A percentile compares a stretch with the other conserved stretches of the same genome.
Conservation (phyloP, 768 basidiomycete species). For the Boletus sp. region DNA sequence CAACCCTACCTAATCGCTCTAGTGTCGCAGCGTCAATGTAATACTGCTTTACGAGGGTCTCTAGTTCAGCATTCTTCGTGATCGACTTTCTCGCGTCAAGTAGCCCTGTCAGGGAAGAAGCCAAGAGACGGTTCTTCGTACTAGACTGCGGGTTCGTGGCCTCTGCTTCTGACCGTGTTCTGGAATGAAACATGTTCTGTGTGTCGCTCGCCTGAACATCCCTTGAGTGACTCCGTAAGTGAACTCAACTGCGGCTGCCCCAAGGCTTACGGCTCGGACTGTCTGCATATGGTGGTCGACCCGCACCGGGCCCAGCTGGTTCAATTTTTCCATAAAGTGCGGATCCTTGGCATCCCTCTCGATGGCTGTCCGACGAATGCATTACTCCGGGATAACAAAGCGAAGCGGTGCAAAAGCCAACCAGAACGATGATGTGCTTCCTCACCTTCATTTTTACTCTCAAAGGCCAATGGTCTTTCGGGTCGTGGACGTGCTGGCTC, state of each 20-base stretch:
- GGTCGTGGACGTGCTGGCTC: conserved; percentile 14
- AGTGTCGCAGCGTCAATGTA: conserved; percentile 52
- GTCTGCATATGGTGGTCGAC: conserved; percentile 64
- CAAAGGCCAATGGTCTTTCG: conserved; percentile 40
- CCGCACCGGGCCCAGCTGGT: conserved; percentile 59
- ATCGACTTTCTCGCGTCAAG: conserved; percentile 61
- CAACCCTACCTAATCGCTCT: conserved; percentile 48
- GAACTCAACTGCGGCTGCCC: not conserved
- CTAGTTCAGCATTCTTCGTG: conserved; percentile 40
- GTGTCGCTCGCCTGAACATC: conserved; percentile 24
- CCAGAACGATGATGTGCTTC: not conserved
- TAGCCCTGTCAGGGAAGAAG: conserved; percentile 49
- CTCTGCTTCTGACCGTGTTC: conserved; percentile 53
- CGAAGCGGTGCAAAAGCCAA: not conserved
- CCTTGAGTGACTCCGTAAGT: not conserved
- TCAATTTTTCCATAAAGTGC: conserved; percentile 64
- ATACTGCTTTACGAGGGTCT: conserved; percentile 50
- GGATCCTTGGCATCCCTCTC: conserved; percentile 67
- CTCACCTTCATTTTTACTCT: conserved; percentile 49
- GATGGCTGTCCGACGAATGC: conserved; percentile 43
- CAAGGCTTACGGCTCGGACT: conserved; percentile 42
- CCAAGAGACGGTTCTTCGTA: conserved; percentile 53
- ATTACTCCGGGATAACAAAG: not conserved
- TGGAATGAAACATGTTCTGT: conserved; percentile 49
- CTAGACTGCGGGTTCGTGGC: conserved; percentile 37